Percentiles rank a stretch among this genome's conserved stretches.
Conservation (phyloP, 2,329 filamentous ascomycete genomes). For the Diaporthe caulivora region DNA sequence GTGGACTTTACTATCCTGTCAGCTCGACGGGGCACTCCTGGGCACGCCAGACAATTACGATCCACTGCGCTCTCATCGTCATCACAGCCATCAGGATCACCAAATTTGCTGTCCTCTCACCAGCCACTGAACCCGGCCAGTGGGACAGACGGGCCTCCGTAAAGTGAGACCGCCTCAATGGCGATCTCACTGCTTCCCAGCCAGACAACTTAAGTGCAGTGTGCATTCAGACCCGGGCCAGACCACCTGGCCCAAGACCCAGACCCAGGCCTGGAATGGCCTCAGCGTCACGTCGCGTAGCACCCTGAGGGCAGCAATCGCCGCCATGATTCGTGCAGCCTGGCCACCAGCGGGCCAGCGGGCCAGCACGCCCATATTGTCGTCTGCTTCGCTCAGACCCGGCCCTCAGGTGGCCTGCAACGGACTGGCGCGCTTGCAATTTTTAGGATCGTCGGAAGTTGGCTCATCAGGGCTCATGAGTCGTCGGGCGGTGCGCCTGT, state of each 20-base stretch:
- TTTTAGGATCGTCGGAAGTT: constrained; percentile 29
- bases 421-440: constrained; percentile 15
- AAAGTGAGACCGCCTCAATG: constrained; percentile 28
- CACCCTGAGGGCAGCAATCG: constrained; percentile 15
- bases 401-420: neutral
- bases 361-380: neutral
- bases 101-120: constrained; percentile 19
- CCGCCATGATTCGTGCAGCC: constrained; percentile 29
- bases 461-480: constrained; percentile 24
- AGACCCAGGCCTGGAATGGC: constrained; percentile 15
- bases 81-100: constrained; percentile 24
- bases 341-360: neutral
- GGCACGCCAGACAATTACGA: constrained; percentile 19
- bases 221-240: constrained; percentile 12
- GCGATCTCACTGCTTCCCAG: constrained; percentile 15
- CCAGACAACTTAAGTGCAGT: constrained; percentile 4
- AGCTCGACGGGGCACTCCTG: constrained; percentile 1
- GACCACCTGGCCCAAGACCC: neutral
- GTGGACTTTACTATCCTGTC: constrained; percentile 2
- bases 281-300: constrained; percentile 13
- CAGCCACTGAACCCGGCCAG: constrained; percentile 16
- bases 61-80: constrained; percentile 10
- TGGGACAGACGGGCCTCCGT: constrained; percentile 10
- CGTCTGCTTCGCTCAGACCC: constrained; percentile 19
- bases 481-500: constrained; percentile 18